phyloP scores from a whole-genome alignment of 2,329 filamentous ascomycete species.

The Aspergillus tubingensis region DNA sequence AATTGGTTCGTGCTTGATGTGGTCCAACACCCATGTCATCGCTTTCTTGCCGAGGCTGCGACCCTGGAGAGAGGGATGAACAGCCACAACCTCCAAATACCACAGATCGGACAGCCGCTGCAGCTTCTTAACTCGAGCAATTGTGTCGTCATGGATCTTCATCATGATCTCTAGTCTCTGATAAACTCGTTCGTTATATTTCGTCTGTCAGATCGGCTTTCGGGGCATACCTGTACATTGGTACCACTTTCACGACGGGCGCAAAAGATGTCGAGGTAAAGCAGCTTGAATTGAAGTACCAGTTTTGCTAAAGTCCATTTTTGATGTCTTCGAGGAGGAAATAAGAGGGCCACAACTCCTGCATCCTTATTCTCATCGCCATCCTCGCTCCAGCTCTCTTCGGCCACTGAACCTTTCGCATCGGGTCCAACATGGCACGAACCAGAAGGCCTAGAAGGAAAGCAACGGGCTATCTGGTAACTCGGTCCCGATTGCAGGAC shows the following conservation, averaged over 20 bases:
- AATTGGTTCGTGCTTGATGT: conserved; percentile 16
- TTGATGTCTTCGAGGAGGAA: conserved; percentile 18
- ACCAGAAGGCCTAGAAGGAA: conserved; percentile 3
- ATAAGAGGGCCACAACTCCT: conserved; percentile 24
- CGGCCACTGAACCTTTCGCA: neutral
- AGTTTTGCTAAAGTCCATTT: conserved; percentile 18
- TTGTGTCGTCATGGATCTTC: conserved; percentile 9
- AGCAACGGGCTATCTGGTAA: conserved; percentile 11
- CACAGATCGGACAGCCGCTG: conserved; percentile 18
- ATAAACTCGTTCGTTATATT: neutral
- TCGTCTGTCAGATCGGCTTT: neutral
- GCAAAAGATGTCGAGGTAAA: conserved; percentile 16
- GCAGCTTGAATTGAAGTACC: conserved; percentile 19
- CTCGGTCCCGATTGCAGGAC: conserved; percentile 20
- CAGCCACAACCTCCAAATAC: conserved; percentile 31
- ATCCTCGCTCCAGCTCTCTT: neutral
- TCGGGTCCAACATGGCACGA: neutral
- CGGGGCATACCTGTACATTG: conserved; percentile 17
- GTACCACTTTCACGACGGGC: conserved; percentile 17
- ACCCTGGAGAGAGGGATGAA: conserved; percentile 28
- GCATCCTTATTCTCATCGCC: conserved; percentile 11
- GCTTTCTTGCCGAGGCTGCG: conserved; percentile 23
- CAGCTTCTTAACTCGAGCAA: conserved; percentile 3
- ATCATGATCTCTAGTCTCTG: conserved; percentile 23
- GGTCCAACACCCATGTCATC: conserved; percentile 21